Percentiles rank a stretch among this genome's conserved stretches.
Evolutionary conservation across 768 basidiomycete species (phyloP).

Genomic region (Psilocybe cyanescens): DNA sequence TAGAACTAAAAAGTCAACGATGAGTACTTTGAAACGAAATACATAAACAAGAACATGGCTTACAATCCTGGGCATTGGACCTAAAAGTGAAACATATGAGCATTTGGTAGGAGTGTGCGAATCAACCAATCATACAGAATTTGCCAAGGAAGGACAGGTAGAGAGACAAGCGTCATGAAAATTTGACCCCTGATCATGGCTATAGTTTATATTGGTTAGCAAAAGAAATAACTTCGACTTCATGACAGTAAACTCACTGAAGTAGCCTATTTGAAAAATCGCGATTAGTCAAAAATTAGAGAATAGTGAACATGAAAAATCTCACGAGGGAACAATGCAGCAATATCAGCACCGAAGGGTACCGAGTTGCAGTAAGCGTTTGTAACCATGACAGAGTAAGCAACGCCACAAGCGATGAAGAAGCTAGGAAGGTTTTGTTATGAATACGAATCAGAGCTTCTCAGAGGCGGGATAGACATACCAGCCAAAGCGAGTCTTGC

Average conservation of each 20-base stretch:
- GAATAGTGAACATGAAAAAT: neutral
- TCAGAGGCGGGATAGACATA: neutral
- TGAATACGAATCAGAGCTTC: neutral
- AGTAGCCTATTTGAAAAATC: neutral
- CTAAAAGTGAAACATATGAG: neutral
- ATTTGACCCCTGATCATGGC: slow-evolving; percentile 19
- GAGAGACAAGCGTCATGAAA: slow-evolving; percentile 16
- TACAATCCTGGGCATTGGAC: slow-evolving; percentile 15
- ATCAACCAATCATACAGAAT: slow-evolving; percentile 11
- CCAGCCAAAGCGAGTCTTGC: slow-evolving; percentile 15
- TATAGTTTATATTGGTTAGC: neutral
- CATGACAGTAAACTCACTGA: neutral
- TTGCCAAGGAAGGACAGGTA: slow-evolving; percentile 19
- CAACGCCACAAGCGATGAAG: slow-evolving; percentile 13
- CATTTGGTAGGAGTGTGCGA: too few relatives aligned
- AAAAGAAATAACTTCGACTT: neutral
- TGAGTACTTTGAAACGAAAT: neutral
- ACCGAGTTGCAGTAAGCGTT: slow-evolving; percentile 18
- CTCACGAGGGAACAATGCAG: slow-evolving; percentile 17
- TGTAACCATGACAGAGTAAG: slow-evolving; percentile 18
- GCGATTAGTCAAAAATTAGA: too few relatives aligned
- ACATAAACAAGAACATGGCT: too few relatives aligned
- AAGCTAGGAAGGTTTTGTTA: slow-evolving; percentile 2
- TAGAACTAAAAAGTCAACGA: slow-evolving; percentile 1
- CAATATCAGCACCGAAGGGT: slow-evolving; percentile 20